phyloP scores from a whole-genome alignment of 805 yeast species.

The Pichia thaimueangensis region DNA sequence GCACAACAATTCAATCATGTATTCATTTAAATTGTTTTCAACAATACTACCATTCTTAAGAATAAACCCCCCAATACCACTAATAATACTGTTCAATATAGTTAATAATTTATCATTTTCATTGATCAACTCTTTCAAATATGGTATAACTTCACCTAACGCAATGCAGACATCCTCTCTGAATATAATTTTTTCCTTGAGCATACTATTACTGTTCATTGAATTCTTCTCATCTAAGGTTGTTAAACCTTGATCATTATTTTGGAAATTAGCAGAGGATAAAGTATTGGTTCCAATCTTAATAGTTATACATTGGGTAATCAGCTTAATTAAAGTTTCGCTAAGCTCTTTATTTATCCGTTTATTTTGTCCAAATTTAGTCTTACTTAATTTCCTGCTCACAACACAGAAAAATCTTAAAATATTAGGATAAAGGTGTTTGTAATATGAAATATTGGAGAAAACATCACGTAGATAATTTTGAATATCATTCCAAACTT shows the following conservation, averaged over 20 bases:
- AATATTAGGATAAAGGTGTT: slow-evolving; percentile 43
- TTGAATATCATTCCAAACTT: slow-evolving; percentile 58
- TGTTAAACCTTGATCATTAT: neutral
- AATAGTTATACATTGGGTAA: slow-evolving; percentile 20
- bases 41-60: slow-evolving; percentile 35
- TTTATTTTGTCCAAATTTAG: slow-evolving; percentile 57
- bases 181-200: slow-evolving; percentile 19
- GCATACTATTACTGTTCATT: neutral
- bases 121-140: slow-evolving; percentile 33
- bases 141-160: slow-evolving; percentile 35
- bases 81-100: slow-evolving; percentile 45
- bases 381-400: slow-evolving; percentile 48
- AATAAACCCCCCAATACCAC: slow-evolving; percentile 48
- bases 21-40: slow-evolving; percentile 32
- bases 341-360: slow-evolving; percentile 48
- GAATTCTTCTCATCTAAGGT: neutral
- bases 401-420: slow-evolving; percentile 47
- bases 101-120: slow-evolving; percentile 58
- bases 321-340: slow-evolving; percentile 23
- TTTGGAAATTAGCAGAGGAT: slow-evolving; percentile 1
- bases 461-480: slow-evolving; percentile 55
- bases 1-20: slow-evolving; percentile 37
- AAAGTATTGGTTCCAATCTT: slow-evolving; percentile 17
- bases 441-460: slow-evolving; percentile 41
- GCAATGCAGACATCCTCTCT: slow-evolving; percentile 42